Evolutionary conservation across 371 early-diverging fungal genomes (phyloP), one percentile per base, ranked within the genome.

Genomic region (Mortierella sp.): DNA sequence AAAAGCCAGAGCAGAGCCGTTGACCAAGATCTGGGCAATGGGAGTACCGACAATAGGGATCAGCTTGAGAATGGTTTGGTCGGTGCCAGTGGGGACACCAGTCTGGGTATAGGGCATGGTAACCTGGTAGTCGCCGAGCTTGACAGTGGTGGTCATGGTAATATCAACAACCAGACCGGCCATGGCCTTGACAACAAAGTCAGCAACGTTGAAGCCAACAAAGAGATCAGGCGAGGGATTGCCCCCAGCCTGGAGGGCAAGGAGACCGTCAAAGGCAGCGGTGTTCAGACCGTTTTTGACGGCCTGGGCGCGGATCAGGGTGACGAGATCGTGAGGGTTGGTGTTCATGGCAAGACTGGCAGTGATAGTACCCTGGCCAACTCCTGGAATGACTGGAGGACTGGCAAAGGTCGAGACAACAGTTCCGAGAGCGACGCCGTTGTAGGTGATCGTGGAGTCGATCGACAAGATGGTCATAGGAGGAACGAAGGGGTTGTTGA

Each of bases 401-500:
- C 67, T 52, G 13, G 68, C 10, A 61, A 77, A 81, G 26, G 77
- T 81, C 34, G 88, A 85, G 52, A 86, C 71, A 43, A 91, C 90
- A 66, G 87, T 87, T 40, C 91, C 91, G 11, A 91, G 83, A 24
- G 88, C 76, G 75, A 87, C 82, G 11, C 87, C 90, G 26, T 79
- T 70, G 72, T 86, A 88, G 16, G 88, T 88, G 40, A 87, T 88
- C 37, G 79, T 70, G 39, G 89, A 80, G 39, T 81, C 72, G 48
- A 91, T 88, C 34, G 85, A 86, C 41, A 88, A 71, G 52, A 91
- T 90, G 29, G 72, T 73, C 68, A 91, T 80, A 34, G 86, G 76
- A 71, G 89, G 88, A 19, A 85, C 85, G 81, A 91, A 91, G 22
- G 91, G 91, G 65, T 91, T 89, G 71, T 88, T 87, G 65, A 89